Evolutionary conservation across 78 protist genomes (phyloP).

Genomic region (Mantamonas sphyraenae): DNA sequence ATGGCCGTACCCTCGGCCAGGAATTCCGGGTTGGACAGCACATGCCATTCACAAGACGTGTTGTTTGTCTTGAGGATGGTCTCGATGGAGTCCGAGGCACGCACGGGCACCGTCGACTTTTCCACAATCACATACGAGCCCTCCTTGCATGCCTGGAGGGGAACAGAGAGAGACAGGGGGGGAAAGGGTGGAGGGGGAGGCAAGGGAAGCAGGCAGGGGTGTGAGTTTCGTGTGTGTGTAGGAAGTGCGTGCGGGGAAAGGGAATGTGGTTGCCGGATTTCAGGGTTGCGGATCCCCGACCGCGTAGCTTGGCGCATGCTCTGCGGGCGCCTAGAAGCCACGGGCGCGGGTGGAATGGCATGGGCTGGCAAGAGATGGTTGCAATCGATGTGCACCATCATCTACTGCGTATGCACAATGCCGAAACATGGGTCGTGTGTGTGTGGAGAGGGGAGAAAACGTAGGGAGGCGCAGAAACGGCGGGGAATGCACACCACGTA

Average conservation of each 20-base stretch:
- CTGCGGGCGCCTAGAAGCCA: no score
- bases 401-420: no score
- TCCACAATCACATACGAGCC: constrained; percentile 77
- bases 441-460: no score
- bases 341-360: neutral
- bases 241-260: no score
- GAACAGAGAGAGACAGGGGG: neutral
- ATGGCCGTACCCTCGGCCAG: constrained; percentile 89
- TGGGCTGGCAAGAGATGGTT: neutral
- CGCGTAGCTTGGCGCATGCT: no score
- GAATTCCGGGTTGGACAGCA: constrained; percentile 93
- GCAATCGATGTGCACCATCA: no score
- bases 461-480: neutral
- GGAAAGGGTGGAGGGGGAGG: neutral
- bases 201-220: neutral
- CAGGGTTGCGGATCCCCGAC: no score
- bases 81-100: constrained; percentile 29
- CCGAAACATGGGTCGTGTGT: no score
- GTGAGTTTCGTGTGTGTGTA: no score
- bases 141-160: neutral
- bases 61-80: constrained; percentile 37
- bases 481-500: neutral
- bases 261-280: no score
- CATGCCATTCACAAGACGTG: constrained; percentile 5
- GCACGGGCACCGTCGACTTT: constrained; percentile 86